Base-by-base conservation (phyloP, 1,284 basidiomycete genomes). In the Puccinia polysora region DNA sequence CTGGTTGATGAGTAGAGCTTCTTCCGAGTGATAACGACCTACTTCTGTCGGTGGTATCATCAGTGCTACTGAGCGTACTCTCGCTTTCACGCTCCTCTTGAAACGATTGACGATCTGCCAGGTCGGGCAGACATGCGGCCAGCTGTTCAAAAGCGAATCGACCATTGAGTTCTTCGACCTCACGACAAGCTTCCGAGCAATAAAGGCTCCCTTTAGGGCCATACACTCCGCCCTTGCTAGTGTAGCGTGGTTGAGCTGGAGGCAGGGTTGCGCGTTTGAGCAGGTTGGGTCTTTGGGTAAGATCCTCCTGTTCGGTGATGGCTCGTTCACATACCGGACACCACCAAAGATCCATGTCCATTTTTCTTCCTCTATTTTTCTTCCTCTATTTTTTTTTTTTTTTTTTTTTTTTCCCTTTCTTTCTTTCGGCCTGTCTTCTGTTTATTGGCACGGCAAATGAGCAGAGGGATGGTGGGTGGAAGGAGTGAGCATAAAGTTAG, bases 291-390 rank as follows among this genome's bases (percentile, higher is more conserved):
- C 32, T 53, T 5, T 53, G 23, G 25, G 25, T 23, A 25, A 14
- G 7, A 4, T 52, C 64, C 8, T 65, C 64, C 3, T 32, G 64
- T n/a, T 65, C 49, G 7, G 50, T 49, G 34, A 65, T 65, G 8
- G 64, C 64, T 28, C 64, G 64, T 28, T 65, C 64, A 49, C 64
- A 65, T 5, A 65, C 64, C 28, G 64, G 64, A 65, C 64, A 65
- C 64, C 64, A 65, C 30, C 38, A 65, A 23, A 65, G 50, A 55
- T 65, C 64, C 47, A 65, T 65, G 25, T 65, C 64, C 64, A 65
- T 65, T 30, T 30, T 55, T 55, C 34, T 55, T 55, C 20, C 20
- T 25, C 23, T n/a, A n/a, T n/a, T n/a, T n/a, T n/a, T n/a, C n/a
- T n/a, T n/a, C n/a, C n/a, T n/a, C n/a, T n/a, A n/a, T n/a, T n/a